Percentiles rank a stretch among this genome's conserved stretches.
phyloP scores from a whole-genome alignment of 345 rosid species.

The Eucalyptus tenuipes region DNA sequence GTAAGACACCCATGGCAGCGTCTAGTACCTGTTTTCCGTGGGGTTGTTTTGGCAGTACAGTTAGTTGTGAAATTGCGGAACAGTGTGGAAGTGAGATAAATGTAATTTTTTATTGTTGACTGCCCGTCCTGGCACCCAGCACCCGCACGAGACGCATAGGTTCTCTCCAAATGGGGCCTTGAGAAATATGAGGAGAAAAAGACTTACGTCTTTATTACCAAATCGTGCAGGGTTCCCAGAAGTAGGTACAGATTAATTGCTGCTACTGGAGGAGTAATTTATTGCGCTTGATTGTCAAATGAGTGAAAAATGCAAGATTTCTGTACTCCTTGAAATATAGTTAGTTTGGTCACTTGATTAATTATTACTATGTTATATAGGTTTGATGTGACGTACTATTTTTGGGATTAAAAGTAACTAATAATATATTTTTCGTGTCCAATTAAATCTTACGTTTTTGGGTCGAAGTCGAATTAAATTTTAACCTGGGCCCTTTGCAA shows the following conservation, averaged over 20 bases:
- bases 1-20: background rate
- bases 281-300: background rate
- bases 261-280: background rate
- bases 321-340: too few species aligned
- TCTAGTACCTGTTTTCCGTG: background rate
- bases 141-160: background rate
- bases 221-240: background rate
- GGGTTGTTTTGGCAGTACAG: background rate
- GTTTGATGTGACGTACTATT: rapidly evolving
- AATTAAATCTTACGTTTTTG: too few species aligned
- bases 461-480: background rate
- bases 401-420: background rate
- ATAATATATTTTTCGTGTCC: background rate
- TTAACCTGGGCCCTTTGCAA: background rate
- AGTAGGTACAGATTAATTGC: too few species aligned
- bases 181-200: background rate
- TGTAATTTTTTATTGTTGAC: background rate
- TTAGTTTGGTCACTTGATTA: background rate
- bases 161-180: background rate
- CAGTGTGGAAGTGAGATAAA: background rate
- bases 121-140: background rate
- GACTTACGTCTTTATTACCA: too few species aligned
- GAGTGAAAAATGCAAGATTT: background rate
- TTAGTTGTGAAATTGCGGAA: background rate
- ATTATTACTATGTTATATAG: rapidly evolving